Conservation (phyloP, 768 basidiomycete genomes). For the Boletus speciosus region DNA sequence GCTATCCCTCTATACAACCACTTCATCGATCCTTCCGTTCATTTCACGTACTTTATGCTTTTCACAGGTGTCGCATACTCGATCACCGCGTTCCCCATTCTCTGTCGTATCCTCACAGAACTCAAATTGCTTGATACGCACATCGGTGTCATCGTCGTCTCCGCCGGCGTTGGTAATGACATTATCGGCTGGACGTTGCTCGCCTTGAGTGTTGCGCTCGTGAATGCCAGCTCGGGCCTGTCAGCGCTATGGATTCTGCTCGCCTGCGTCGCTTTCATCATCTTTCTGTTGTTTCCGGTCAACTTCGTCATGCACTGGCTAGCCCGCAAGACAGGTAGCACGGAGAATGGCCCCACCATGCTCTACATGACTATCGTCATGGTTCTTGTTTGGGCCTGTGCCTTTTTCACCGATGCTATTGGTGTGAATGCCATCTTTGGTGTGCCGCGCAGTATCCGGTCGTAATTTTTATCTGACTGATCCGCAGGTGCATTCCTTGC, state of each 20-base stretch:
- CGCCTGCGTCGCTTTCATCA: conserved; percentile 71
- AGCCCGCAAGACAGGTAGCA: conserved; percentile 74
- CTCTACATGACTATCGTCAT: conserved; percentile 87
- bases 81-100: conserved; percentile 83
- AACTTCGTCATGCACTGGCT: conserved; percentile 64
- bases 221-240: conserved; percentile 80
- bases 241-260: conserved; percentile 86
- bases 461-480: not conserved
- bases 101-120: conserved; percentile 86
- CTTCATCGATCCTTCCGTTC: conserved; percentile 57
- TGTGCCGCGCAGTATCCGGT: conserved; percentile 15
- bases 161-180: conserved; percentile 88
- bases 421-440: conserved; percentile 93
- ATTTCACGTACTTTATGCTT: conserved; percentile 90
- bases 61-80: conserved; percentile 91
- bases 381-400: conserved; percentile 75
- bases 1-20: conserved; percentile 48
- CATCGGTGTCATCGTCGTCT: conserved; percentile 89
- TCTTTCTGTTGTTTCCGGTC: conserved; percentile 71
- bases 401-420: conserved; percentile 92
- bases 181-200: conserved; percentile 86
- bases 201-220: conserved; percentile 87
- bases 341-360: conserved; percentile 78
- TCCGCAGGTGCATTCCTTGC: conserved; percentile 71
- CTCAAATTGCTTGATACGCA: conserved; percentile 88